A percentile compares a stretch with the other conserved stretches of the same genome.
These are phyloP conservation scores for Verbascum thapsus DNA, from an alignment of 257 asterid genomes.

Conservation along the genomic window DNA sequence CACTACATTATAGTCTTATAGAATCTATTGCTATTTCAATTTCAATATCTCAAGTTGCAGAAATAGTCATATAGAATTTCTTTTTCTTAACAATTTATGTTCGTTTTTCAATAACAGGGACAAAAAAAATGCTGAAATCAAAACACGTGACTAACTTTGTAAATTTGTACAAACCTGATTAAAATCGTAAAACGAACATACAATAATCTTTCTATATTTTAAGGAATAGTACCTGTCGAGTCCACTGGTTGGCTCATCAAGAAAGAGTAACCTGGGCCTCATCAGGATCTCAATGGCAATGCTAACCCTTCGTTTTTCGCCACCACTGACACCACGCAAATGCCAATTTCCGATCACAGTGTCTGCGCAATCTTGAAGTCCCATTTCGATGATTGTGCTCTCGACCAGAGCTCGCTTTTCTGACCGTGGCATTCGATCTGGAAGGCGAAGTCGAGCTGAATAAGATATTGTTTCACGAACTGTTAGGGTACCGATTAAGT, in stretches of 20 bases:
- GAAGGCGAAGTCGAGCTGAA: constrained; percentile 82
- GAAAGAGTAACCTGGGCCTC: constrained; percentile 93
- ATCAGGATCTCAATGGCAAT: constrained; percentile 86
- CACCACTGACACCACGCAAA: constrained; percentile 92
- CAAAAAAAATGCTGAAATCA: no score
- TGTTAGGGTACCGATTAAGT: constrained; percentile 88
- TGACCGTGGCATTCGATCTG: constrained; percentile 77
- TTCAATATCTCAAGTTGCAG: no score
- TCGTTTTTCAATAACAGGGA: no score
- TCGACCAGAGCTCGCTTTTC: constrained; percentile 79
- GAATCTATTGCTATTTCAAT: no score
- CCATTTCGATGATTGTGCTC: constrained; percentile 94
- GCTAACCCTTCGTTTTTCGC: constrained; percentile 92
- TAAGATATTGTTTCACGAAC: constrained; percentile 86
- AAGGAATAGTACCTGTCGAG: constrained; percentile 99
- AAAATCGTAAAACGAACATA: no score
- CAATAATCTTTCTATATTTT: no score
- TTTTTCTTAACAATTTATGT: no score
- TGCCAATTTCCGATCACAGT: constrained; percentile 98
- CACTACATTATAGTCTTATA: no score
- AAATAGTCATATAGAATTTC: no score
- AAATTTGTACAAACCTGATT: no score
- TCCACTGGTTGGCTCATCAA: constrained; percentile 97
- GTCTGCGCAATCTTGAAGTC: constrained; percentile 96
- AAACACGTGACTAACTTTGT: no score